phyloP scores from a whole-genome alignment of 2,329 filamentous ascomycete species.

The Claviceps sp. region DNA sequence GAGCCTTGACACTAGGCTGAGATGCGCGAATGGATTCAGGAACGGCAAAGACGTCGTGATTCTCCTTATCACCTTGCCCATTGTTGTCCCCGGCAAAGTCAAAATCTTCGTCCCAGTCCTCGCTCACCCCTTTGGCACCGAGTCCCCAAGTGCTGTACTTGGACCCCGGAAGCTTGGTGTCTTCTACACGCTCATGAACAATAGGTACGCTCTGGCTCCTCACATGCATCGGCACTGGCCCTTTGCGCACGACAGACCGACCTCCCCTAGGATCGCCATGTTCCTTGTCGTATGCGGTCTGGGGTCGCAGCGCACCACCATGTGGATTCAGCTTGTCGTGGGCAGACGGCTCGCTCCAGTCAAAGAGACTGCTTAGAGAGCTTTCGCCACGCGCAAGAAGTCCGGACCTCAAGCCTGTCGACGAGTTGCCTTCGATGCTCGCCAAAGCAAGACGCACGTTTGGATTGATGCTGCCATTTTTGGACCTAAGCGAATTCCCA shows the following conservation, averaged over 20 bases:
- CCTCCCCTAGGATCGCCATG: conserved; percentile 58
- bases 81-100: conserved; percentile 48
- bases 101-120: conserved; percentile 86
- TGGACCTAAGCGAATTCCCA: conserved; percentile 37
- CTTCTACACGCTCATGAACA: conserved; percentile 48
- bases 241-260: conserved; percentile 51
- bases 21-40: conserved; percentile 69
- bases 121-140: conserved; percentile 64
- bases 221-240: conserved; percentile 55
- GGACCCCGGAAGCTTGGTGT: conserved; percentile 36
- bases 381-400: conserved; percentile 25
- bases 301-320: conserved; percentile 49
- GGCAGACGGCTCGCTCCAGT: conserved; percentile 57
- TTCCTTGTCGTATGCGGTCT: conserved; percentile 66
- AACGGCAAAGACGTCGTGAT: conserved; percentile 28
- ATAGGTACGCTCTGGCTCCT: conserved; percentile 73
- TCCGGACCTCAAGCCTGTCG: conserved; percentile 8
- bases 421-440: conserved; percentile 35
- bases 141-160: conserved; percentile 78
- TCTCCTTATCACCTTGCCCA: conserved; percentile 22
- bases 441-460: conserved; percentile 41
- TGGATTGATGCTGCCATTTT: conserved; percentile 33
- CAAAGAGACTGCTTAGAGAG: conserved; percentile 57
- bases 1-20: conserved; percentile 68
- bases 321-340: conserved; percentile 48